Evolutionary conservation across 1,139 yeast species (phyloP), one percentile per base, ranked within the genome.

Genomic region (Barnettozyma hawaiiensis): DNA sequence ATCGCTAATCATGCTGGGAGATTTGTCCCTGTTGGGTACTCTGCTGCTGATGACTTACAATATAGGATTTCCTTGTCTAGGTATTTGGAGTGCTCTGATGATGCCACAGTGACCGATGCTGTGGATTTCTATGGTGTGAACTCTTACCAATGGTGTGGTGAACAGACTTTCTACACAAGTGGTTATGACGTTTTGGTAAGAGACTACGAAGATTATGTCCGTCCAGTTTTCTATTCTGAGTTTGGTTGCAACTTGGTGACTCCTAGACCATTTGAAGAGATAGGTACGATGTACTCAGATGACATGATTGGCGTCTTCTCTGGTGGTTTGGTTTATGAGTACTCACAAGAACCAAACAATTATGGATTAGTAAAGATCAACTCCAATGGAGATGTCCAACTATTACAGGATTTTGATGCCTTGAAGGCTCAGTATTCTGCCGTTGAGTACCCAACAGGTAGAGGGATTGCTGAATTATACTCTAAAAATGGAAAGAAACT

Each of bases 111-210:
- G 0, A 45, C 54, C 5, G 59, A 62, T 12, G 81, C 84, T 39
- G 85, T 87, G 24, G 98, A 92, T 60, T 92, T 92, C 59, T 90
- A 87, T 64, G 98, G 98, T 5, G 90, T 92, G 43, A 92, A 92
- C 62, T 82, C 96, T 1, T 92, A 92, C 62, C 96, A 89, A 61
- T 92, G 98, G 98, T 92, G 98, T 67, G 98, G 98, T 6, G 75
- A 78, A 38, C 92, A 86, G 55, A 81, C 94, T 3, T 85, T 85
- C 62, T 67, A 78, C 47, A 71, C 84, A 10, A 83, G 96, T 54
- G 98, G 97, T 2, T 92, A 87, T 62, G 76, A 83, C 53, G 65
- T 70, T 28, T 74, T 90, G 46, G 90, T 86, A 16, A 71, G 75
- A 42, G 89, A 85, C 52, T 92, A 87, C 60, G 59, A 66, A 31